phyloP scores from a whole-genome alignment of 768 basidiomycete genomes.

The Podaxis pistillaris region DNA sequence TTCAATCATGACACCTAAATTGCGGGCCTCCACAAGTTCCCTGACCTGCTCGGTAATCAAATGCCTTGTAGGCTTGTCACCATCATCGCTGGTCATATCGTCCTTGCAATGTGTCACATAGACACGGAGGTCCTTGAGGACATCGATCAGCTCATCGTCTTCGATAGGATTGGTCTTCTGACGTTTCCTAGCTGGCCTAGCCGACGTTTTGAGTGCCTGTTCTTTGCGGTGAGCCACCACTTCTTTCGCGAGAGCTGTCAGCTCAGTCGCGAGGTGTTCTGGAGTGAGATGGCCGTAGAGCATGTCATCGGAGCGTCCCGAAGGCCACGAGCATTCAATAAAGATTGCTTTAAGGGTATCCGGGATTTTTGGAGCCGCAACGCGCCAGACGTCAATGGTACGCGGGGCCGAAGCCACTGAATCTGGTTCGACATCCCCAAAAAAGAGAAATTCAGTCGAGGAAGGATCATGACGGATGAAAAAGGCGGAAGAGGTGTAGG shows the following conservation, averaged over 20 bases:
- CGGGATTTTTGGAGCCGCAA: constrained; percentile 75
- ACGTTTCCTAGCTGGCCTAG: constrained; percentile 36
- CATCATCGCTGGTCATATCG: constrained; percentile 42
- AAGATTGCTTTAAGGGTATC: constrained; percentile 75
- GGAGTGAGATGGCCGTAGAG: constrained; percentile 90
- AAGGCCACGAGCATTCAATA: constrained; percentile 91
- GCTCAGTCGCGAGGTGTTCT: constrained; percentile 73
- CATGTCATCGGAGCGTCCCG: constrained; percentile 60
- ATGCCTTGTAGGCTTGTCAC: constrained; percentile 51
- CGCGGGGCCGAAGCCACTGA: constrained; percentile 55
- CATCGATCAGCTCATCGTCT: constrained; percentile 45
- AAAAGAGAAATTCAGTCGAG: constrained; percentile 80
- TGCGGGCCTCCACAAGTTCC: constrained; percentile 53
- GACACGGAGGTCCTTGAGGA: constrained; percentile 61
- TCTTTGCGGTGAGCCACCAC: constrained; percentile 43
- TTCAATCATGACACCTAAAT: constrained; percentile 71
- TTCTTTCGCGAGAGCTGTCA: constrained; percentile 65
- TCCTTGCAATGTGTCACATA: constrained; percentile 91
- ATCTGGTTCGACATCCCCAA: constrained; percentile 93
- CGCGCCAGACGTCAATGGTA: constrained; percentile 76
- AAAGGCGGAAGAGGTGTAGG: constrained; percentile 81
- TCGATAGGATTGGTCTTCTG: constrained; percentile 37
- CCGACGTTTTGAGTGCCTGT: constrained; percentile 20
- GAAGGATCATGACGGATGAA: constrained; percentile 72
- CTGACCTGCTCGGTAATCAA: constrained; percentile 76